These are phyloP conservation scores for Colletotrichum spaethianum DNA, from an alignment of 2,329 filamentous ascomycete species.

Conservation along the genomic window DNA sequence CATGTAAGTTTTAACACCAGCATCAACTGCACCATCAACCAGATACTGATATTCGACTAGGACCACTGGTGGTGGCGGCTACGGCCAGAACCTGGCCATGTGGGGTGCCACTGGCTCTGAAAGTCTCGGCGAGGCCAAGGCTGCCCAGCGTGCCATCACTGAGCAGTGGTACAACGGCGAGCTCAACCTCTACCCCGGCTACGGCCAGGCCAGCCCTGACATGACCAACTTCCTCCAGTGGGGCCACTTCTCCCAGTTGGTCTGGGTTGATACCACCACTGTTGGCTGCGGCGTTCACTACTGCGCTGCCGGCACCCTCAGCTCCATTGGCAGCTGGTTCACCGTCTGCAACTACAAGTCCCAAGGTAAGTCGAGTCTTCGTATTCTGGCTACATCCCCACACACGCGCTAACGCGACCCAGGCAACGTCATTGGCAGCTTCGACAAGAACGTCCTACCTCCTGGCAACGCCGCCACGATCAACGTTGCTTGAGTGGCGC, in stretches of 20 bases:
- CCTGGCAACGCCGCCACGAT: constrained; percentile 54
- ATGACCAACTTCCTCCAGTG: constrained; percentile 74
- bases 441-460: constrained; percentile 63
- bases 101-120: constrained; percentile 58
- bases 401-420: constrained; percentile 36
- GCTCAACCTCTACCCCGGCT: constrained; percentile 68
- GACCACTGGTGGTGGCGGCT: constrained; percentile 71
- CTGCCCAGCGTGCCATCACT: constrained; percentile 78
- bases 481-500: constrained; percentile 42
- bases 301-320: constrained; percentile 67
- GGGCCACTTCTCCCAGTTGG: constrained; percentile 68
- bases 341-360: constrained; percentile 92
- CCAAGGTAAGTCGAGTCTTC: constrained; percentile 74
- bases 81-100: constrained; percentile 94
- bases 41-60: constrained; percentile 50
- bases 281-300: constrained; percentile 78
- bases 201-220: constrained; percentile 71
- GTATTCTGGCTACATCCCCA: background rate
- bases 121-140: constrained; percentile 64
- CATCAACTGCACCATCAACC: constrained; percentile 43
- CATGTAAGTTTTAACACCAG: constrained; percentile 68
- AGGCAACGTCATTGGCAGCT: constrained; percentile 69
- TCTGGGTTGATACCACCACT: constrained; percentile 56
- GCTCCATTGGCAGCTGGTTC: constrained; percentile 72
- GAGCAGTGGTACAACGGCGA: constrained; percentile 93